Evolutionary conservation across 495 filamentous ascomycete species (phyloP), one percentile per base, ranked within the genome.

Genomic region (Letharia lupina): DNA sequence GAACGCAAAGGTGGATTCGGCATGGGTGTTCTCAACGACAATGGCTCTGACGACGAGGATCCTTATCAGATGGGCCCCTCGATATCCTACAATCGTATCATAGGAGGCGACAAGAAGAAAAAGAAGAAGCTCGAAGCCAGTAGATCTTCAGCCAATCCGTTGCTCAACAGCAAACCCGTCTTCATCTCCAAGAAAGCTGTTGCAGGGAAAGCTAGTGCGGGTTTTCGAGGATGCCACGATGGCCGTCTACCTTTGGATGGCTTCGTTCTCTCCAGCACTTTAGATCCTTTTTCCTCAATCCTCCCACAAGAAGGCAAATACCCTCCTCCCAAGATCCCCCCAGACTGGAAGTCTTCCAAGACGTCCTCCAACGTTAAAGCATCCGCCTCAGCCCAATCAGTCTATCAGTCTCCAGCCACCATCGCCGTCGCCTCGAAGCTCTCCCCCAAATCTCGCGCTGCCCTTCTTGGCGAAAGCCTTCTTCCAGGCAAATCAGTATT

Each of bases 31-130:
- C 75, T 98, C 61, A 98, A 98, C 71, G 94, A 98, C 67, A 96
- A 87, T 23, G 93, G 91, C 5, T 97, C 94, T n/a, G 94, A 98
- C 70, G 93, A 98, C 64, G 94, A 97, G 72, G 95, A 98, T 71
- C 90, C 90, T 0, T 98, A 97, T 76, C 90, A 90, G 57, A 84
- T 98, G 31, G 93, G 94, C 0, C 94, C 94, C 11, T 86, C 86
- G 71, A 93, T 96, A 73, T 90, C 88, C n/a, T 96, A 96, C 74
- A 96, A 91, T 70, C 81, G 86, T 59, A 82, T 86, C 6, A 87
- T 98, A 72, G 93, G 90, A 39, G 88, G 88, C 5, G 89, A 93
- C 61, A 95, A 91, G 73, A 93, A 91, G 79, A 90, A 90, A 70
- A 91, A 89, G 70, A 89, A 86, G 67, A 58, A 80, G 15, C 73